Base-by-base conservation (phyloP, 345 rosid genomes). In the Dovyalis caffra region DNA sequence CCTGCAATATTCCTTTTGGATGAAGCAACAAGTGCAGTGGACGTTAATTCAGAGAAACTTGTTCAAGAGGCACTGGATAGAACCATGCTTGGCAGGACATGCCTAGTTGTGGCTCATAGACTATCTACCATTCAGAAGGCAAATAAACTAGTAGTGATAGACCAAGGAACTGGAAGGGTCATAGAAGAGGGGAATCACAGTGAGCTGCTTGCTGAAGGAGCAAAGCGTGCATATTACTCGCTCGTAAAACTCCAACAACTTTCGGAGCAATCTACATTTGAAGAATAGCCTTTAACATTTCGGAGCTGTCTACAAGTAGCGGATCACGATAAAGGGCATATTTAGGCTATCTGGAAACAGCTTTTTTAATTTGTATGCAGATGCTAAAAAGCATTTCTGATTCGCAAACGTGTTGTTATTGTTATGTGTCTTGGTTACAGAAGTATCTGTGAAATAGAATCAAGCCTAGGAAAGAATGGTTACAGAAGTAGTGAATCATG, bases 1-100 rank as follows among this genome's bases (percentile, higher is more conserved):
- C 76, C 76, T 2, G 64, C 33, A 73, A 62, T 73, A 29, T 47
- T 62, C 1, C 76, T 73, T n/a, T 79, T 76, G 3, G 87, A 84
- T 31, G 87, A 82, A 45, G 87, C 86, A 56, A 81, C 79, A 0
- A 83, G 77, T 33, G 83, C 86, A 31, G 61, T 83, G 16, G 84
- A 83, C 33, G 73, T 72, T 0, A 78, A 81, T 25, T 79, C 83
- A 1, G 86, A 83, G 64, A 76, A 80, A 74, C 76, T 74, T 12
- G 88, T 80, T 47, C 86, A 85, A 72, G 84, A 78, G n/a, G 84
- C 81, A 26, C 33, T 71, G 11, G 74, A 76, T 9, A 49, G 23
- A 2, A 49, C 57, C 21, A 49, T 49, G 57, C 20, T 23, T 6
- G n/a, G 57, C 57, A 49, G 57, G 57, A 20, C 57, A 6, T 18